A percentile compares a stretch with the other conserved stretches of the same genome.
These are phyloP conservation scores for Keithomyces neogunnii DNA, from an alignment of 2,329 filamentous ascomycete species.

Conservation along the genomic window DNA sequence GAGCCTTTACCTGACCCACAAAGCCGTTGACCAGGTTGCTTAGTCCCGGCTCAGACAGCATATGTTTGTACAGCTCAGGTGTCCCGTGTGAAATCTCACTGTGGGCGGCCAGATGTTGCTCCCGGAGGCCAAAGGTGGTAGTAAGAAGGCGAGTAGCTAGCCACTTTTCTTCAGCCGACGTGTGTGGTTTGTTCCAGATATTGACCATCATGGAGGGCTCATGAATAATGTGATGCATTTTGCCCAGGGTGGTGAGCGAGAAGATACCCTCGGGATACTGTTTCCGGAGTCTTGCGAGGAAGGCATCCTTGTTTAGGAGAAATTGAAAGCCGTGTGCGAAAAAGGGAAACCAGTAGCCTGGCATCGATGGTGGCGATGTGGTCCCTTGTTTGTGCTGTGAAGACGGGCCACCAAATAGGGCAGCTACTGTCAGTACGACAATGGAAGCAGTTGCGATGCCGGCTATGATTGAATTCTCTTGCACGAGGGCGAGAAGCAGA, in stretches of 20 bases:
- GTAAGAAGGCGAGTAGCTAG: conserved; percentile 18
- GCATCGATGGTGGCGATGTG: conserved; percentile 14
- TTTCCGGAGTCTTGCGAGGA: conserved; percentile 21
- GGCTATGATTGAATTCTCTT: background rate
- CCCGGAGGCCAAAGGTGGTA: conserved; percentile 24
- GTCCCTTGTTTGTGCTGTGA: conserved; percentile 10
- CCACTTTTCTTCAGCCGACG: conserved; percentile 14
- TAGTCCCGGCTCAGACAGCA: conserved; percentile 17
- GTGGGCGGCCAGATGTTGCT: conserved; percentile 22
- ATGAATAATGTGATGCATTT: conserved; percentile 25
- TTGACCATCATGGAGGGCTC: conserved; percentile 19
- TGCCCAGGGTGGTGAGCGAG: conserved; percentile 23
- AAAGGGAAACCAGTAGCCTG: conserved; percentile 27
- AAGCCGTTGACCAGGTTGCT: conserved; percentile 13
- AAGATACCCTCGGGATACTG: conserved; percentile 26
- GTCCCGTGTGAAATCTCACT: conserved; percentile 19
- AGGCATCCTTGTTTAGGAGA: conserved; percentile 17
- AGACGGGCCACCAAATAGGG: conserved; percentile 28
- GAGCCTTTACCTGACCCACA: conserved; percentile 17
- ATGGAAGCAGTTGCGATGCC: conserved; percentile 1
- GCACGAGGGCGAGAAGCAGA: background rate
- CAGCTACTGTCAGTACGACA: conserved; percentile 4
- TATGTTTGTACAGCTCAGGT: conserved; percentile 16
- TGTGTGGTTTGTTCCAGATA: conserved; percentile 21
- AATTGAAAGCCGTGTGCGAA: conserved; percentile 27